Evolutionary conservation across 805 yeast genomes (phyloP).

Genomic region (Starmerella floris): DNA sequence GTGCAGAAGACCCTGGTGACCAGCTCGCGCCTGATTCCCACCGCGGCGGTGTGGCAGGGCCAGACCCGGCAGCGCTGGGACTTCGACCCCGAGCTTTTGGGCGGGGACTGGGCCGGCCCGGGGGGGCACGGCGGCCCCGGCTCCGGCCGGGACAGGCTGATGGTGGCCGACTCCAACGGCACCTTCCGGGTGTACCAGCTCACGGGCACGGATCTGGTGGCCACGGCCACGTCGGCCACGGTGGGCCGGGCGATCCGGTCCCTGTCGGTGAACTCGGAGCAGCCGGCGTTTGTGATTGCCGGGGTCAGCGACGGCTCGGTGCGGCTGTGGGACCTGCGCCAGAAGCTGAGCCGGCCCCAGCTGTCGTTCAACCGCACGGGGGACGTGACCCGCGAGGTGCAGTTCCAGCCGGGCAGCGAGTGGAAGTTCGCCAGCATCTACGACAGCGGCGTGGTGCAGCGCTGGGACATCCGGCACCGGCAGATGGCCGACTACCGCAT

Average conservation of each 20-base stretch:
- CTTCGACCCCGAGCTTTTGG: not conserved
- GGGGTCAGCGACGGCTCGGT: constrained; percentile 71
- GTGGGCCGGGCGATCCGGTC: constrained; percentile 37
- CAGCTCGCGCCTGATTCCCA: constrained; percentile 5
- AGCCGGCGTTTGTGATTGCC: constrained; percentile 49
- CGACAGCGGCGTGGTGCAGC: constrained; percentile 77
- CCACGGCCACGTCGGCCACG: constrained; percentile 6
- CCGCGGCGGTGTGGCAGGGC: constrained; percentile 12
- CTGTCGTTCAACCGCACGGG: constrained; percentile 46
- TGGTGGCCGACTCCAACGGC: constrained; percentile 27
- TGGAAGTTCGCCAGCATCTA: constrained; percentile 61
- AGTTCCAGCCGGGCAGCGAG: constrained; percentile 39
- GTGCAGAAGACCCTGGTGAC: constrained; percentile 4
- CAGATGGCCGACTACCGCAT: constrained; percentile 50
- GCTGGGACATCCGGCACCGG: constrained; percentile 73
- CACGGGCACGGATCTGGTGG: not conserved
- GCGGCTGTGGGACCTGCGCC: constrained; percentile 70
- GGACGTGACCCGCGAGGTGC: constrained; percentile 53
- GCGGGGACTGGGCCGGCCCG: not conserved
- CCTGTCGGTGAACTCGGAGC: constrained; percentile 42
- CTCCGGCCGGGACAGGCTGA: constrained; percentile 15
- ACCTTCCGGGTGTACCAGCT: constrained; percentile 23
- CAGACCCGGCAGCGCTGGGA: constrained; percentile 1
- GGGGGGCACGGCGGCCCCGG: not conserved
- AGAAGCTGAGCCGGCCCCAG: constrained; percentile 37